phyloP scores from a whole-genome alignment of 2,329 filamentous ascomycete species.

The Clonostachys solani region DNA sequence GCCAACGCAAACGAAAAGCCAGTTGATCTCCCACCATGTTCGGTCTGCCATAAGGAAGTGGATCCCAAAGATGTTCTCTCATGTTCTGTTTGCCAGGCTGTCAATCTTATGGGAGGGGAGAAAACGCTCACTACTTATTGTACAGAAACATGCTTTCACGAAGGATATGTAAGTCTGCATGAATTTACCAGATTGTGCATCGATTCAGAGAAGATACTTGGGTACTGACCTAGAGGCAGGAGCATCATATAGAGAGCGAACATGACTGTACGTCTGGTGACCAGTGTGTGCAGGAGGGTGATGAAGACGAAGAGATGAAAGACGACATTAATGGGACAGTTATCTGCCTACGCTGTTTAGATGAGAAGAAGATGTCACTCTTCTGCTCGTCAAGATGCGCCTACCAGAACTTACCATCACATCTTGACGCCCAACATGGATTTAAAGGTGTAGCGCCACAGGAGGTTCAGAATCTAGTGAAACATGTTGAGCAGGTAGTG shows the following conservation, averaged over 20 bases:
- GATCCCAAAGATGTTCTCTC: conserved; percentile 29
- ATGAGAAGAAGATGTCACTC: conserved; percentile 24
- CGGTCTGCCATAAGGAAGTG: conserved; percentile 27
- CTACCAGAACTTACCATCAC: conserved; percentile 30
- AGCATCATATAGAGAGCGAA: conserved; percentile 26
- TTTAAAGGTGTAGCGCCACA: conserved; percentile 13
- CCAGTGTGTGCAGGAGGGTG: conserved; percentile 29
- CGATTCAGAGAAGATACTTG: too few relatives aligned
- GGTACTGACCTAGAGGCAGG: conserved; percentile 14
- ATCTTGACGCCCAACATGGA: conserved; percentile 25
- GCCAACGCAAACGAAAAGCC: conserved; percentile 21
- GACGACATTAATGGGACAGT: conserved; percentile 18
- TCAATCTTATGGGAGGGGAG: conserved; percentile 27
- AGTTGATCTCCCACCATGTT: conserved; percentile 31
- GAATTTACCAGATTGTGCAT: too few relatives aligned
- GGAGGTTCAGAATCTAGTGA: conserved; percentile 12
- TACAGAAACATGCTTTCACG: conserved; percentile 32
- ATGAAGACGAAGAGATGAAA: conserved; percentile 35
- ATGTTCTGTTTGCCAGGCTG: conserved; percentile 40
- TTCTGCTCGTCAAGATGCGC: conserved; percentile 40
- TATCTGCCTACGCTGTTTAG: conserved; percentile 36
- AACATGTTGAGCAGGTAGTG: conserved; percentile 14
- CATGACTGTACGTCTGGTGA: conserved; percentile 36
- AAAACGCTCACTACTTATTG: conserved; percentile 37
- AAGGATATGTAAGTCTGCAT: conserved; percentile 30